These are phyloP conservation scores for Corylus americana DNA, from an alignment of 306 rosid species.

Conservation along the genomic window DNA sequence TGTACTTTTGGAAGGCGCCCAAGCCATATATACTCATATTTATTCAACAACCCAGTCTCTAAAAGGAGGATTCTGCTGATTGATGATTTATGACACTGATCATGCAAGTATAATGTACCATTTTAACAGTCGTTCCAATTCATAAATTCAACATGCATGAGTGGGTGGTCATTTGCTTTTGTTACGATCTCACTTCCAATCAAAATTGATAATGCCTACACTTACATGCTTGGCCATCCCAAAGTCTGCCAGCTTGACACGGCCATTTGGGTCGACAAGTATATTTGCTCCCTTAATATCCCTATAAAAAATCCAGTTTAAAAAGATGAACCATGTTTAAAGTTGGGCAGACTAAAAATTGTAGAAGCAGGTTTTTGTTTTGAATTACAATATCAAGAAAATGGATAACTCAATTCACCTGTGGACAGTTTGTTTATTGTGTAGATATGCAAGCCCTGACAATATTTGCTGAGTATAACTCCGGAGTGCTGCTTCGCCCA, in stretches of 20 bases:
- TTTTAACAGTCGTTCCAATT: conserved; percentile 9
- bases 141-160: not conserved
- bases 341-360: conserved; percentile 16
- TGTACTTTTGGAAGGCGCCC: not conserved
- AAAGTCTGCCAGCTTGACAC: conserved; percentile 95
- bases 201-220: conserved; percentile 1
- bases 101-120: conserved; percentile 16
- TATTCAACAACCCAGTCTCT: not conserved
- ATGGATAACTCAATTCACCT: conserved; percentile 55
- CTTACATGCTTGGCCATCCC: conserved; percentile 99
- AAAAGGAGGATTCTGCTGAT: not conserved
- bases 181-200: conserved; percentile 4
- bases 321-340: conserved; percentile 20
- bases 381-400: conserved; percentile 21
- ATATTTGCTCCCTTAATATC: conserved; percentile 99
- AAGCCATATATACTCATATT: not conserved
- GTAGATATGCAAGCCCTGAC: conserved; percentile 95
- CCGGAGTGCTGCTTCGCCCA: conserved; percentile 87
- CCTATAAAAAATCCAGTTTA: conserved; percentile 50
- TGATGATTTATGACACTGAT: not conserved
- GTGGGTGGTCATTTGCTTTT: not conserved
- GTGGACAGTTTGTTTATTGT: conserved; percentile 88
- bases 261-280: conserved; percentile 92
- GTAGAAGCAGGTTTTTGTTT: conserved; percentile 16
- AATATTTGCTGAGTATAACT: conserved; percentile 92